phyloP scores from a whole-genome alignment of 805 yeast species.

The Lipomyces japonicus region DNA sequence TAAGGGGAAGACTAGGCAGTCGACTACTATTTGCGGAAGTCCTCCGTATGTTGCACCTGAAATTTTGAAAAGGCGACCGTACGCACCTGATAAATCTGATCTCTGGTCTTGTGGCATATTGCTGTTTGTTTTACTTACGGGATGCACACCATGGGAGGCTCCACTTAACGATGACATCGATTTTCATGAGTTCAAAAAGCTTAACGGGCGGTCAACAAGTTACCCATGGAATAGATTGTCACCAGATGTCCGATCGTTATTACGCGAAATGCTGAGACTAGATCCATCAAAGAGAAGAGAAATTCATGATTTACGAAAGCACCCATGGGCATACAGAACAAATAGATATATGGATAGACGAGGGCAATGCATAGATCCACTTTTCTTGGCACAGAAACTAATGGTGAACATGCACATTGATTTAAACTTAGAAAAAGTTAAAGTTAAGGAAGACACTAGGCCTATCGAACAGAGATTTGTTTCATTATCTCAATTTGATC shows the following conservation, averaged over 20 bases:
- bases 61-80: constrained; percentile 44
- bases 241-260: constrained; percentile 47
- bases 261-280: constrained; percentile 52
- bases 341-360: constrained; percentile 45
- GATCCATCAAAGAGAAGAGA: constrained; percentile 46
- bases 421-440: constrained; percentile 27
- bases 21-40: constrained; percentile 60
- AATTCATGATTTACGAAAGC: constrained; percentile 44
- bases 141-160: constrained; percentile 70
- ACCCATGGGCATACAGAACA: constrained; percentile 53
- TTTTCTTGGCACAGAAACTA: constrained; percentile 48
- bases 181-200: constrained; percentile 42
- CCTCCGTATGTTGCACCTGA: constrained; percentile 83
- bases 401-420: constrained; percentile 51
- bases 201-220: constrained; percentile 46
- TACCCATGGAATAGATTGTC: constrained; percentile 58
- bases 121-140: constrained; percentile 57
- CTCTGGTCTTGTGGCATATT: constrained; percentile 54
- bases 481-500: no score
- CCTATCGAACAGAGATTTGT: background rate
- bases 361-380: constrained; percentile 55
- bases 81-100: constrained; percentile 58
- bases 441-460: background rate
- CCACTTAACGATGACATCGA: constrained; percentile 54
- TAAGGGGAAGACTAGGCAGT: constrained; percentile 47